Conservation (phyloP, 495 filamentous ascomycete species). For the Xylaria longipes region DNA sequence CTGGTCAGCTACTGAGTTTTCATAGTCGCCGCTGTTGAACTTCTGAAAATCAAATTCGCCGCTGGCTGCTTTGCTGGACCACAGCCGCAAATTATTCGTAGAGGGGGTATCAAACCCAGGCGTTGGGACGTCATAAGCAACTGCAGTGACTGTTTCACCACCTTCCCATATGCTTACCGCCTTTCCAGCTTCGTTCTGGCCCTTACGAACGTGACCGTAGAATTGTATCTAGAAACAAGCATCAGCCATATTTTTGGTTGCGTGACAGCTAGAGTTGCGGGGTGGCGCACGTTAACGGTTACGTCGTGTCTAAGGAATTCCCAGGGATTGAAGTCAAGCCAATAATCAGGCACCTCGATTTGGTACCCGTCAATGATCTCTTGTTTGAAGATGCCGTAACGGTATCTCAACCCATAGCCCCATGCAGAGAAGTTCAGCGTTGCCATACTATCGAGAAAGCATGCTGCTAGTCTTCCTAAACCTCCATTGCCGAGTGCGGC, state of each 20-base stretch:
- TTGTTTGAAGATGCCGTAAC: constrained; percentile 99
- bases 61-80: constrained; percentile 95
- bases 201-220: constrained; percentile 80
- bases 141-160: constrained; percentile 89
- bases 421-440: constrained; percentile 94
- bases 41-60: constrained; percentile 99
- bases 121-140: constrained; percentile 95
- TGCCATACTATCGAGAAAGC: constrained; percentile 94
- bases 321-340: constrained; percentile 99
- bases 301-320: constrained; percentile 96
- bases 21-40: constrained; percentile 98
- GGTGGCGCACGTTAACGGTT: constrained; percentile 71
- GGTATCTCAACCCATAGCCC: constrained; percentile 94
- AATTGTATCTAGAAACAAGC: constrained; percentile 73
- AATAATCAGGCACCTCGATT: constrained; percentile 97
- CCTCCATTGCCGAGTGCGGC: constrained; percentile 96
- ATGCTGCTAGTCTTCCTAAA: constrained; percentile 91
- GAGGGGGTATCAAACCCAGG: constrained; percentile 88
- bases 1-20: constrained; percentile 94
- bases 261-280: not conserved
- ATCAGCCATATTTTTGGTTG: constrained; percentile 23
- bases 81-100: constrained; percentile 94
- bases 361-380: constrained; percentile 98
- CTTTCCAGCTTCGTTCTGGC: constrained; percentile 77
- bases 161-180: constrained; percentile 78